Evolutionary conservation across 306 rosid genomes (phyloP), one percentile per base, ranked within the genome.

Genomic region (Hippophae gyantsensis): DNA sequence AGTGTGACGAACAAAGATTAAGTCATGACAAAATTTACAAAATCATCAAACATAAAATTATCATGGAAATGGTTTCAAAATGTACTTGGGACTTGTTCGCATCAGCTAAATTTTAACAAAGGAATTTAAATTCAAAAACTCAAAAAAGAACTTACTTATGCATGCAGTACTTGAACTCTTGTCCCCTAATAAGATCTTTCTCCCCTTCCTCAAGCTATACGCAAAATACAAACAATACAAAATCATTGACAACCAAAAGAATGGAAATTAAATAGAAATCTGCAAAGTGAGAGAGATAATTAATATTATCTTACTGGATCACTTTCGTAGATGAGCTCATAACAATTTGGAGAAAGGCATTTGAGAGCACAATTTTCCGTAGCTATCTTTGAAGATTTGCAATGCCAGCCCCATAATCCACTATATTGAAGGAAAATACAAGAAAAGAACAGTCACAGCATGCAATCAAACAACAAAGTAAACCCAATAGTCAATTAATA

Each of bases 171-270:
- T 90, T 87, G 76, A 61, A 87, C 79, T 90, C 94, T 73, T 87
- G 96, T 65, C 95, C 62, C 54, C 98, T 84, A 66, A 57, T 11
- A 8, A 77, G 77, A 76, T 90, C 98, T 62, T 87, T 90, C 69
- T 87, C 98, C 71, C 98, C 98, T 67, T 87, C 98, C 70, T 90
- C 98, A 10, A 87, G 96, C 98, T 90, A 71, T 78, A 81, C 69
- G 6, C 26, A 63, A 42, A 70, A 42, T 7, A 54, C 50, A 71
- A 7, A 26, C 54, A 43, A 13, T 6, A 23, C 23, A 63, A 61
- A 45, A 57, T 6, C 9, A 54, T 40, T 41, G 41, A 49, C 6
- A 7, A 62, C 46, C 43, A 10, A 43, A 66, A 0, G 42, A 56
- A 5, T 2, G 38, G 5, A 4, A 41, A 50, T 23, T 6, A 43